Percentiles rank a stretch among this genome's conserved stretches.
phyloP scores from a whole-genome alignment of 2,329 filamentous ascomycete species.

The Hansfordia pulvinata region DNA sequence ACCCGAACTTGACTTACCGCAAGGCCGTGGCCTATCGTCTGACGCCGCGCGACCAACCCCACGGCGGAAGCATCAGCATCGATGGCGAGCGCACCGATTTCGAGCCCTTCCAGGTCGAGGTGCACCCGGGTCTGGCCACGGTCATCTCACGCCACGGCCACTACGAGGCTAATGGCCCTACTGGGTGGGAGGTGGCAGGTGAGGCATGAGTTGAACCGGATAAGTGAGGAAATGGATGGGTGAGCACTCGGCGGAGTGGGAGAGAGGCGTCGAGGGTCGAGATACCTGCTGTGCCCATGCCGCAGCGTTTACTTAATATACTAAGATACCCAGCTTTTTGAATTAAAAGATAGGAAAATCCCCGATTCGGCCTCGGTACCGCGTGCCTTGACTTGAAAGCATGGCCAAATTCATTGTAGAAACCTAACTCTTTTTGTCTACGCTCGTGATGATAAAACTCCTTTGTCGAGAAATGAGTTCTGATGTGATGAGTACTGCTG shows the following conservation, averaged over 20 bases:
- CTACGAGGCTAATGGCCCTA: constrained; percentile 53
- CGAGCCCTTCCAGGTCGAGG: constrained; percentile 79
- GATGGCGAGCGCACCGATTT: constrained; percentile 85
- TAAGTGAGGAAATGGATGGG: constrained; percentile 1
- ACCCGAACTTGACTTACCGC: constrained; percentile 61
- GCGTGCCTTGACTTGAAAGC: too few relatives aligned
- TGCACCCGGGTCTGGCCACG: constrained; percentile 70
- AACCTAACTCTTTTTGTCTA: too few relatives aligned
- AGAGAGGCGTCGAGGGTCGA: constrained; percentile 2
- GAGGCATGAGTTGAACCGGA: not conserved
- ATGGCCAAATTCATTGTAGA: too few relatives aligned
- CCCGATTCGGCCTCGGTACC: too few relatives aligned
- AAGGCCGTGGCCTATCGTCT: constrained; percentile 85
- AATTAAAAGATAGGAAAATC: too few relatives aligned
- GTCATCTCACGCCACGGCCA: constrained; percentile 65
- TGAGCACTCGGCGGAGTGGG: not conserved
- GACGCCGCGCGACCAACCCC: constrained; percentile 54
- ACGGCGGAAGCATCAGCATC: constrained; percentile 74
- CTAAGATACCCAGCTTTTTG: too few relatives aligned
- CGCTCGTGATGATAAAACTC: too few relatives aligned
- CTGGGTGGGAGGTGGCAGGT: constrained; percentile 28
- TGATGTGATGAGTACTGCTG: too few relatives aligned
- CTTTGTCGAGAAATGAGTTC: too few relatives aligned
- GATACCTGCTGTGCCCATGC: constrained; percentile 3
- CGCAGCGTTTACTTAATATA: too few relatives aligned